These are phyloP conservation scores for Capsicum baccatum DNA, from an alignment of 257 asterid genomes.

Conservation along the genomic window DNA sequence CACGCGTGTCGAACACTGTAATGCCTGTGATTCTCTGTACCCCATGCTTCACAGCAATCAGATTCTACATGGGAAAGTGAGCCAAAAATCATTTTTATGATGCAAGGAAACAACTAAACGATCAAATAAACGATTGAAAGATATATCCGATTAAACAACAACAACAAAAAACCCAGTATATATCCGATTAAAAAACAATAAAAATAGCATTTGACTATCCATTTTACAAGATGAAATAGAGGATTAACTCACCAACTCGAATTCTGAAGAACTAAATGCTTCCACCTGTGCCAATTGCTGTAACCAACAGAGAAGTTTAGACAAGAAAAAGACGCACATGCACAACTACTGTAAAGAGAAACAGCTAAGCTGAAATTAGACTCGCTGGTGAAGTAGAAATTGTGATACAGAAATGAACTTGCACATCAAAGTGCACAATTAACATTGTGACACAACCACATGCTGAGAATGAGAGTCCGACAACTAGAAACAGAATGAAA, in stretches of 20 bases:
- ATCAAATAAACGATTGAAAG: conserved; percentile 14
- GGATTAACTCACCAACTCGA: conserved; percentile 73
- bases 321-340: conserved; percentile 3
- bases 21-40: conserved; percentile 90
- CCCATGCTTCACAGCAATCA: conserved; percentile 87
- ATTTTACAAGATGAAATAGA: conserved; percentile 9
- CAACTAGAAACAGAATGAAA: conserved; percentile 7
- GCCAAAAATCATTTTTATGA: background rate
- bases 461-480: background rate
- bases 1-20: conserved; percentile 78
- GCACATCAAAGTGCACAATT: conserved; percentile 14
- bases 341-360: background rate
- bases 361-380: background rate
- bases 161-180: background rate
- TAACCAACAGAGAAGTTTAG: background rate
- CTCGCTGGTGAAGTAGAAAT: background rate
- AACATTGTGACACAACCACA: conserved; percentile 1
- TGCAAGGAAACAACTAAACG: background rate
- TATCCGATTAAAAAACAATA: background rate
- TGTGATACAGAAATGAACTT: background rate
- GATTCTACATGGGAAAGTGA: conserved; percentile 59
- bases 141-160: background rate
- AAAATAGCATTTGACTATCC: background rate
- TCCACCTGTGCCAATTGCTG: conserved; percentile 87
- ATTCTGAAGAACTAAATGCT: conserved; percentile 68